Percentiles rank a stretch among this genome's conserved stretches.
phyloP scores from a whole-genome alignment of 768 basidiomycete species.

The Auricularia heimuer region DNA sequence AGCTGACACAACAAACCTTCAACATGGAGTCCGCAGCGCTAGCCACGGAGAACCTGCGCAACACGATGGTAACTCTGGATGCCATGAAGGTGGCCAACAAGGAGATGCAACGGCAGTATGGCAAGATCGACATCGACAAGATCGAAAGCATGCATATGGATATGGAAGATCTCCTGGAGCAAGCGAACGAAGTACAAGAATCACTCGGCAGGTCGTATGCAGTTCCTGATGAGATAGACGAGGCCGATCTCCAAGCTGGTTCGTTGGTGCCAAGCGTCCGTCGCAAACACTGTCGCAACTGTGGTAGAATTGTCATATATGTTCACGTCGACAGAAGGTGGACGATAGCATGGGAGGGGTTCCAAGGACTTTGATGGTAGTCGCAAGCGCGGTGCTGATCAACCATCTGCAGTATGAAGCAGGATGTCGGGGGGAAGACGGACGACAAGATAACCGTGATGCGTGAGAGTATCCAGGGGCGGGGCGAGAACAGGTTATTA shows the following conservation, averaged over 20 bases:
- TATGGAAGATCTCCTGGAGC: slow-evolving; percentile 95
- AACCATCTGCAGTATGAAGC: no score
- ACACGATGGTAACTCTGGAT: slow-evolving; percentile 97
- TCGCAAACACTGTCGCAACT: no score
- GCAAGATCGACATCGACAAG: slow-evolving; percentile 95
- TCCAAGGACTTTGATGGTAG: no score
- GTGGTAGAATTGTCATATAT: no score
- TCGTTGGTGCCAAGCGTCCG: slow-evolving; percentile 9
- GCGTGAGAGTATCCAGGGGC: no score
- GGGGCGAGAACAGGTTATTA: no score
- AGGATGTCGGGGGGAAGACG: no score
- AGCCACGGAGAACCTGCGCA: slow-evolving; percentile 94
- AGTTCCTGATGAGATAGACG: slow-evolving; percentile 95
- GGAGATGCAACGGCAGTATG: slow-evolving; percentile 93
- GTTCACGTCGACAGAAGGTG: no score
- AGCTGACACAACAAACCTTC: slow-evolving; percentile 90
- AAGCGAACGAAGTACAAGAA: slow-evolving; percentile 95
- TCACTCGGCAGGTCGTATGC: slow-evolving; percentile 87
- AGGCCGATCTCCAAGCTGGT: slow-evolving; percentile 96
- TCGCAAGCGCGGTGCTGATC: no score
- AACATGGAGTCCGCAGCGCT: slow-evolving; percentile 97
- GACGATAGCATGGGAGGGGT: no score
- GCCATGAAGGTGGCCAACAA: slow-evolving; percentile 96
- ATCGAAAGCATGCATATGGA: slow-evolving; percentile 98
- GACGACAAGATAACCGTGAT: no score